Evolutionary conservation across 2,329 filamentous ascomycete genomes (phyloP), one percentile per base, ranked within the genome.

Genomic region (Acarospora socialis): DNA sequence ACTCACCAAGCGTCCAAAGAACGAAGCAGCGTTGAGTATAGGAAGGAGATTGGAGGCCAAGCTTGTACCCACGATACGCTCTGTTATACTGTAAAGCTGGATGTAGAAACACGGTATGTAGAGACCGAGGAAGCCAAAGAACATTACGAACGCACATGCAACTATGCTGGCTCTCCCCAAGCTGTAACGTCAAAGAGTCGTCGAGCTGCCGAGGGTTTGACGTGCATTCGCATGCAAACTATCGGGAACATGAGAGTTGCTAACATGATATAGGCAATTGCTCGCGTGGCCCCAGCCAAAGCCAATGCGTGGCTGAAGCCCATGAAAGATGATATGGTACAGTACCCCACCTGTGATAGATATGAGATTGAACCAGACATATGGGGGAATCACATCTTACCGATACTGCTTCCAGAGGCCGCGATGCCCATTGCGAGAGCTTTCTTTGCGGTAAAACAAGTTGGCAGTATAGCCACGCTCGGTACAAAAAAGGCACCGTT

Each of bases 401-500:
- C 34, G 7, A 36, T 12, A 23, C 15, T 22, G 26, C 18, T 33
- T n/a, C 52, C 53, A 2, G 45, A 37, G 4, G 47, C 43, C 1
- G 46, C 46, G 7, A 54, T 29, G 1, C 51, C 51, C 7, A 49
- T 41, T 2, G 52, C 53, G 4, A 49, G 35, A 1, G 47, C 49
- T 12, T 48, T 42, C 23, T 43, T 47, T 3, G 34, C 44, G 14
- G 35, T 45, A 36, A 53, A 55, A 24, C 51, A 52, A n/a, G 41
- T 38, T 1, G 50, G 41, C 1, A 54, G 23, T 12, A 54, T 43
- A 1, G 49, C 45, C 5, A 51, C 39, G 3, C 40, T 41, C 7
- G 51, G 52, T 3, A 51, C 37, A 30, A 47, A 55, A 9, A 54
- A 28, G 21, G 39, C 43, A 0, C 62, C 63, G 10, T 48, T 51